phyloP scores from a whole-genome alignment of 345 rosid genomes.

The Hibiscus tridactylites region DNA sequence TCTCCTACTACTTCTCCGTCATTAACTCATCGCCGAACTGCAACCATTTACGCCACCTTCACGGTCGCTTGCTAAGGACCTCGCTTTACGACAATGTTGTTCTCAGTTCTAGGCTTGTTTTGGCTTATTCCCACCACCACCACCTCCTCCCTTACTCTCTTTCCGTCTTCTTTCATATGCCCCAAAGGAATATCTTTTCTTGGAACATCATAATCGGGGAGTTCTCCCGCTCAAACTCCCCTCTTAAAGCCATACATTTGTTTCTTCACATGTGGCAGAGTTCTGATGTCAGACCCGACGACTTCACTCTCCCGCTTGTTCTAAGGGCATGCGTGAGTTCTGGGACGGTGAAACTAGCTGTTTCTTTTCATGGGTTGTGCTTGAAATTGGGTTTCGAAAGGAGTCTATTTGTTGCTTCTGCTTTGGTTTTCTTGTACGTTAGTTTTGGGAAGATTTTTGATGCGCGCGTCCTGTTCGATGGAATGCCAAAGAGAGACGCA shows the following conservation, averaged over 20 bases:
- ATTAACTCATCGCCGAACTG: slow-evolving; percentile 36
- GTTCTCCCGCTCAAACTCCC: slow-evolving; percentile 40
- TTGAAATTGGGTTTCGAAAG: slow-evolving; percentile 32
- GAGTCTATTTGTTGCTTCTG: slow-evolving; percentile 48
- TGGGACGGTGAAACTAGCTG: slow-evolving; percentile 15
- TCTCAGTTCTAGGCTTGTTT: slow-evolving; percentile 46
- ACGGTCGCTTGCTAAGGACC: slow-evolving; percentile 53
- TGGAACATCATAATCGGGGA: slow-evolving; percentile 67
- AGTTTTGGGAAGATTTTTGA: slow-evolving; percentile 17
- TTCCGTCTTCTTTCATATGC: slow-evolving; percentile 57
- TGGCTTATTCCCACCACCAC: slow-evolving; percentile 39
- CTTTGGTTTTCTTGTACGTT: slow-evolving; percentile 38
- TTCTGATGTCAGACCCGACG: slow-evolving; percentile 32
- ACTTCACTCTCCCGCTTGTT: slow-evolving; percentile 58
- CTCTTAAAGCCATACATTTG: slow-evolving; percentile 28
- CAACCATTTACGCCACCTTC: slow-evolving; percentile 45
- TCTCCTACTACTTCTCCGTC: slow-evolving; percentile 33
- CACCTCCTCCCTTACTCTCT: slow-evolving; percentile 36
- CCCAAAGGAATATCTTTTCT: slow-evolving; percentile 42
- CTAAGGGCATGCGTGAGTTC: slow-evolving; percentile 43
- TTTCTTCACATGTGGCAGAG: slow-evolving; percentile 45
- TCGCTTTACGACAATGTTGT: slow-evolving; percentile 37
- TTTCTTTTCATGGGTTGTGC: slow-evolving; percentile 38
- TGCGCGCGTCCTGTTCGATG: slow-evolving; percentile 49
- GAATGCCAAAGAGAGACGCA: slow-evolving; percentile 39